Conservation (phyloP, 805 yeast genomes). For the Suhomyces sp. region DNA sequence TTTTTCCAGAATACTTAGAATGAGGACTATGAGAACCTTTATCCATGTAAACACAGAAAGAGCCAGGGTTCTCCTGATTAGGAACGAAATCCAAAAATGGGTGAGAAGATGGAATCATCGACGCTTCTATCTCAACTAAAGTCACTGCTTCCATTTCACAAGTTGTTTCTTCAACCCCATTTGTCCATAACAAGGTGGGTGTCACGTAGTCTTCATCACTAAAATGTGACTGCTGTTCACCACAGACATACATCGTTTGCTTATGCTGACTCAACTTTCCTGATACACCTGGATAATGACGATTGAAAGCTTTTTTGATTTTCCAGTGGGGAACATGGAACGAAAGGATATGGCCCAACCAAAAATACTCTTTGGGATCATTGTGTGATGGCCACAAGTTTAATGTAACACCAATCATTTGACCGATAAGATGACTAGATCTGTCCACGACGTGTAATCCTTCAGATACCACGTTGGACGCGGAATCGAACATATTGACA, state of each 20-base stretch:
- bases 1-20: slow-evolving; percentile 1
- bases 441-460: slow-evolving; percentile 10
- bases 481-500: neutral
- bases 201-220: slow-evolving; percentile 8
- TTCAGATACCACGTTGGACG: slow-evolving; percentile 3
- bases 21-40: neutral
- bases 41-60: neutral
- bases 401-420: slow-evolving; percentile 9
- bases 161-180: slow-evolving; percentile 4
- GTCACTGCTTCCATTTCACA: too few species aligned
- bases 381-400: slow-evolving; percentile 7
- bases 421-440: slow-evolving; percentile 8
- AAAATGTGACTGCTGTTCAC: slow-evolving; percentile 9
- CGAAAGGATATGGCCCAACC: slow-evolving; percentile 11
- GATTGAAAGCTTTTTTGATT: slow-evolving; percentile 7
- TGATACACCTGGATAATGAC: slow-evolving; percentile 9
- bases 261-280: slow-evolving; percentile 8
- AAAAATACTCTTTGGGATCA: slow-evolving; percentile 10
- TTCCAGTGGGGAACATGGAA: neutral
- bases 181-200: slow-evolving; percentile 10
- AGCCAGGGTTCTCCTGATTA: neutral
- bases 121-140: too few species aligned
- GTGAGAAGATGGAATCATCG: slow-evolving; percentile 10
- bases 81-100: slow-evolving; percentile 7
- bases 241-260: slow-evolving; percentile 9